Conservation (phyloP, 148 eudicot species). For the Diospyros lotus region DNA sequence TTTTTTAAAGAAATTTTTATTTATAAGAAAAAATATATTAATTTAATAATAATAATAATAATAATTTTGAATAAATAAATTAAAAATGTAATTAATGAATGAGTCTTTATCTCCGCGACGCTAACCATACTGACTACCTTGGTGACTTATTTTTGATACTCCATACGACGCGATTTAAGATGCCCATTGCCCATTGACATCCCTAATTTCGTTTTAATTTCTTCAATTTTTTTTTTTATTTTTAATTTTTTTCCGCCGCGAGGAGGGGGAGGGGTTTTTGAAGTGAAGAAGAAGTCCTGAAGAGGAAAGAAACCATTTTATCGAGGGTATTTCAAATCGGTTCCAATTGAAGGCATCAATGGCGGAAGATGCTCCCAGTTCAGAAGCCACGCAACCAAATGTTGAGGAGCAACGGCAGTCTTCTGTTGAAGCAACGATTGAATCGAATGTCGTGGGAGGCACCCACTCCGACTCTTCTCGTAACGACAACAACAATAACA, state of each 20-base stretch:
- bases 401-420: slow-evolving; percentile 11
- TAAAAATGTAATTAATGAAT: no score
- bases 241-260: slow-evolving; percentile 20
- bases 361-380: slow-evolving; percentile 29
- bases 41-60: no score
- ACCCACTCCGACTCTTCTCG: slow-evolving; percentile 54
- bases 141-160: no score
- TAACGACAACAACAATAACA: slow-evolving; percentile 29
- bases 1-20: no score
- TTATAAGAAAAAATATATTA: no score
- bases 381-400: slow-evolving; percentile 14
- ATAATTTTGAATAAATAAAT: no score
- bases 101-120: no score
- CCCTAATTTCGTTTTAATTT: no score
- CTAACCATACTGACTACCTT: no score
- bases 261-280: neutral
- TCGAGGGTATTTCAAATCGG: neutral
- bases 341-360: slow-evolving; percentile 8
- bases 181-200: no score
- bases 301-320: neutral
- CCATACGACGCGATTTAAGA: no score
- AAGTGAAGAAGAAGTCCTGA: neutral
- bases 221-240: no score
- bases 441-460: slow-evolving; percentile 30
- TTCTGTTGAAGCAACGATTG: slow-evolving; percentile 44